A percentile compares a stretch with the other conserved stretches of the same genome.
phyloP scores from a whole-genome alignment of 495 filamentous ascomycete species.

The Eremomyces bilateralis region DNA sequence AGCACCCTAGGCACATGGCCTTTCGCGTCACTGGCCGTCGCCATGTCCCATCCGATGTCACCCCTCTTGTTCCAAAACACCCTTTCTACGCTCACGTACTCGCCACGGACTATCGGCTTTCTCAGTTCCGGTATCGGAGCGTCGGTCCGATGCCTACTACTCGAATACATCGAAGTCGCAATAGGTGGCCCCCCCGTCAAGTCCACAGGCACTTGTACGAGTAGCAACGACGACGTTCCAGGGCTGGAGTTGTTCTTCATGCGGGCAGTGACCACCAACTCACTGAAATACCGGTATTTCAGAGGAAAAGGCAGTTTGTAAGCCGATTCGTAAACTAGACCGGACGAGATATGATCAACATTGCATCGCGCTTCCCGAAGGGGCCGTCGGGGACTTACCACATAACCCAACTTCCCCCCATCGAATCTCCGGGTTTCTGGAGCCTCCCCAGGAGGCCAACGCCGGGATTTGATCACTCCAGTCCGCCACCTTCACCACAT shows the following conservation, averaged over 20 bases:
- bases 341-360: neutral
- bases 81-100: conserved; percentile 37
- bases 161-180: conserved; percentile 9
- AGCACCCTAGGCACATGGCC: conserved; percentile 45
- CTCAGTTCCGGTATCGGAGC: conserved; percentile 1
- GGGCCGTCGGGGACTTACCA: conserved; percentile 18
- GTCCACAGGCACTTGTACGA: conserved; percentile 21
- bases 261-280: conserved; percentile 2
- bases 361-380: neutral
- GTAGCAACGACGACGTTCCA: conserved; percentile 7
- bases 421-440: conserved; percentile 15
- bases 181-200: conserved; percentile 15
- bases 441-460: conserved; percentile 18
- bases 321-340: too few relatives aligned
- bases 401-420: conserved; percentile 31
- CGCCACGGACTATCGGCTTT: conserved; percentile 9
- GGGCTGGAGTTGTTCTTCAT: conserved; percentile 28
- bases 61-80: conserved; percentile 18
- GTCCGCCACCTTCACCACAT: conserved; percentile 26
- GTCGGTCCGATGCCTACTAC: conserved; percentile 1
- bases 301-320: neutral
- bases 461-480: too few relatives aligned
- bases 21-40: conserved; percentile 44
- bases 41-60: conserved; percentile 44
- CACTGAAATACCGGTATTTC: neutral